Conservation (phyloP, 169 alveolate genomes). For the Ichthyophthirius multifiliis region DNA sequence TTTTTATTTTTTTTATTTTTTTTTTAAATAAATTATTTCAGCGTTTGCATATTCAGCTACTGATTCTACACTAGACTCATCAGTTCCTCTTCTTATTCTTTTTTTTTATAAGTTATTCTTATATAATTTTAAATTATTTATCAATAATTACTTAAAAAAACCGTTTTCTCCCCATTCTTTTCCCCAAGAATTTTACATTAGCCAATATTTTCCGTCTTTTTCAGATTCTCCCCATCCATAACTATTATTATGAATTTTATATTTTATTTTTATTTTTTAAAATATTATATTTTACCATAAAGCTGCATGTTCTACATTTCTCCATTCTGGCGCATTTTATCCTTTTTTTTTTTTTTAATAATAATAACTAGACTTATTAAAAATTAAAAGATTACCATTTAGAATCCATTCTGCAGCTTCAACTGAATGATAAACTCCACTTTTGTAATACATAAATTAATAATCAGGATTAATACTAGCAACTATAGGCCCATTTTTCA, state of each 20-base stretch:
- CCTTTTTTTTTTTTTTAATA: not conserved
- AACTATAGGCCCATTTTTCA: constrained; percentile 34
- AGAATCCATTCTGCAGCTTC: constrained; percentile 20
- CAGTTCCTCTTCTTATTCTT: constrained; percentile 39
- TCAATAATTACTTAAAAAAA: constrained; percentile 19
- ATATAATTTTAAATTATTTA: not conserved
- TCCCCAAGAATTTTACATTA: constrained; percentile 36
- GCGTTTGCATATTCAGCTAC: constrained; percentile 42
- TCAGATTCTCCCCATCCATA: constrained; percentile 48
- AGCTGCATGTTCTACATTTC: constrained; percentile 33
- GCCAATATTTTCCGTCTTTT: constrained; percentile 24
- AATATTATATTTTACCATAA: not conserved
- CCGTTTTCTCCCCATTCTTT: constrained; percentile 38
- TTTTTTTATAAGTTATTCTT: not conserved
- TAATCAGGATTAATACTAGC: constrained; percentile 21
- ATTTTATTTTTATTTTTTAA: not conserved
- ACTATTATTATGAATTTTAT: not conserved
- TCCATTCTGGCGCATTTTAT: not conserved
- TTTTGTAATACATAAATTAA: constrained; percentile 29
- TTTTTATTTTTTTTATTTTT: no score
- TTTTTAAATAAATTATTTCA: no score
- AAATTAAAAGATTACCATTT: not conserved
- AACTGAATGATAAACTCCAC: constrained; percentile 41
- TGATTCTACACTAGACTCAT: constrained; percentile 32
- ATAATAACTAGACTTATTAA: not conserved